Conservation (phyloP, 441 rosid genomes). For the Populus trichocarpa region DNA sequence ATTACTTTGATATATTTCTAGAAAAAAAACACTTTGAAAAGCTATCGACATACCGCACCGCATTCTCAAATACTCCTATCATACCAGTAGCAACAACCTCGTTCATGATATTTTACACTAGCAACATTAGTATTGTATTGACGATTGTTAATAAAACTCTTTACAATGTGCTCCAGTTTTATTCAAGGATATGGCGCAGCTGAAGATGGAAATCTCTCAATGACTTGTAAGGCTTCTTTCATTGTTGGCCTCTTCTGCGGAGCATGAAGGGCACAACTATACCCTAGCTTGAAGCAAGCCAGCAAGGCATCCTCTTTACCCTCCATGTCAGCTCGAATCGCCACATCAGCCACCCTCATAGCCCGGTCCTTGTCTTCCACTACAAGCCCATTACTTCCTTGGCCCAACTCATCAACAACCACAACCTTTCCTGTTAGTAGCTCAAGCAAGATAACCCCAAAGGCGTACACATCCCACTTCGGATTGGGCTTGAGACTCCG, state of each 20-base stretch:
- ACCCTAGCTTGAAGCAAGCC: conserved; percentile 67
- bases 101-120: no score
- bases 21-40: no score
- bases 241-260: conserved; percentile 81
- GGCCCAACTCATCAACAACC: conserved; percentile 64
- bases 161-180: neutral
- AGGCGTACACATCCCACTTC: conserved; percentile 82
- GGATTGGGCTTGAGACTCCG: conserved; percentile 72
- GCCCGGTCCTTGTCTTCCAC: conserved; percentile 60
- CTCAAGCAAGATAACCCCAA: conserved; percentile 73
- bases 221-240: conserved; percentile 65
- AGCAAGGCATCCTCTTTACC: conserved; percentile 77
- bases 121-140: no score
- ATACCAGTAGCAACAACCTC: no score
- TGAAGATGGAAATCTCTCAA: conserved; percentile 57
- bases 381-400: conserved; percentile 56
- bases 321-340: conserved; percentile 62
- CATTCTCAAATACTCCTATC: no score
- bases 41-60: no score
- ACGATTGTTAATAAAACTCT: neutral
- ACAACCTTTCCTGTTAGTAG: conserved; percentile 66
- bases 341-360: conserved; percentile 59
- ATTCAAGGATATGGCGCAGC: neutral
- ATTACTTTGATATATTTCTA: no score
- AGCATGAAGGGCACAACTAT: conserved; percentile 59